Percentiles rank a stretch among this genome's conserved stretches.
These are phyloP conservation scores for Hibiscus mutabilis DNA, from an alignment of 345 rosid genomes.

Conservation along the genomic window DNA sequence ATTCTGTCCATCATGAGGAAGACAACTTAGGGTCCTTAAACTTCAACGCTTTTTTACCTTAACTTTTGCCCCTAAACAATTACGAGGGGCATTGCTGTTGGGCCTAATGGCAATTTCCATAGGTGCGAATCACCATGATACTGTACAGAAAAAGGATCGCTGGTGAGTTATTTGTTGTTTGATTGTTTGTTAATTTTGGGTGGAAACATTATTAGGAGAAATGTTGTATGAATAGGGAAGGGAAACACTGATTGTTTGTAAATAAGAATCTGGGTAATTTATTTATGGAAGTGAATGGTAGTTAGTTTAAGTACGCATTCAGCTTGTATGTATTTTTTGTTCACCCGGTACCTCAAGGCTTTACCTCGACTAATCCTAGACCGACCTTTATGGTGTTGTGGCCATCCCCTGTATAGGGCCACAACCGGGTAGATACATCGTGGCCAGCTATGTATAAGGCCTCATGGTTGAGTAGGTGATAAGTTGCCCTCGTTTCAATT, in stretches of 20 bases:
- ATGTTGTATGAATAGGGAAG: neutral
- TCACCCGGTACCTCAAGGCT: too few relatives aligned
- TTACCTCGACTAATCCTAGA: too few relatives aligned
- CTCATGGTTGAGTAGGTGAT: too few relatives aligned
- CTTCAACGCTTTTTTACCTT: neutral
- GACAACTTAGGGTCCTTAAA: neutral
- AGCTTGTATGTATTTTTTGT: neutral
- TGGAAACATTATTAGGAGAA: neutral
- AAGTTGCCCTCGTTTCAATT: too few relatives aligned
- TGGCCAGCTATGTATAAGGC: too few relatives aligned
- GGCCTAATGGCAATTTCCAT: neutral
- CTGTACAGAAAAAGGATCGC: neutral
- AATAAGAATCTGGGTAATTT: neutral
- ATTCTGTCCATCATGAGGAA: neutral
- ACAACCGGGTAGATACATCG: too few relatives aligned
- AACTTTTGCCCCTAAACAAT: neutral
- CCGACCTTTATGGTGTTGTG: too few relatives aligned
- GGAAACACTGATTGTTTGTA: neutral
- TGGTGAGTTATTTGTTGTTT: neutral
- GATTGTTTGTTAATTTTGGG: neutral
- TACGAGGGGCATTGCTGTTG: neutral
- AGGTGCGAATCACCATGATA: neutral
- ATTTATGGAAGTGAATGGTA: neutral
- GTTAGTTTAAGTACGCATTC: neutral
- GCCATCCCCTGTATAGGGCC: too few relatives aligned